Conservation (phyloP, 805 yeast species). For the Yarrowia keelungensis region DNA sequence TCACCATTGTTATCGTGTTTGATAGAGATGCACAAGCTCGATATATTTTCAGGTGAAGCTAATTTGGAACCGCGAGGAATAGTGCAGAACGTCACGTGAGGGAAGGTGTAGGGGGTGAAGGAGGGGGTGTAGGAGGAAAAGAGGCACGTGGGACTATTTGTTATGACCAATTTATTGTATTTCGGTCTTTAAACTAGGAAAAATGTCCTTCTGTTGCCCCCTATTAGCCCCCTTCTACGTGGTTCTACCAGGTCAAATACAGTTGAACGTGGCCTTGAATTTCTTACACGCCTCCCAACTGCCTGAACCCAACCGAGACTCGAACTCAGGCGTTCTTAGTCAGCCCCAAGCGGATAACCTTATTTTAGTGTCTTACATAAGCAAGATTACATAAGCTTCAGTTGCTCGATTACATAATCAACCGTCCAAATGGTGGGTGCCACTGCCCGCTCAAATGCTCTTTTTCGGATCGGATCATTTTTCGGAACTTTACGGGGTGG, state of each 20-base stretch:
- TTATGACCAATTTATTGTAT: not conserved
- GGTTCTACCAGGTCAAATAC: not conserved
- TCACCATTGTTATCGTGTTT: constrained; percentile 23
- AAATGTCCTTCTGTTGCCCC: no score
- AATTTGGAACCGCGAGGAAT: constrained; percentile 22
- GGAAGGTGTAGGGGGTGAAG: not conserved
- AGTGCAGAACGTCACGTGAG: constrained; percentile 18
- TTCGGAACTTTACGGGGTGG: no score
- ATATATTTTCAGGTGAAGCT: constrained; percentile 13
- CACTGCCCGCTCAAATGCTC: no score
- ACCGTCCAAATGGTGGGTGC: no score
- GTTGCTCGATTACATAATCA: no score
- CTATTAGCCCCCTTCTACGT: constrained; percentile 1
- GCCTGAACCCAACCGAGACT: not conserved
- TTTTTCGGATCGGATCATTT: no score
- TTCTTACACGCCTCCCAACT: not conserved
- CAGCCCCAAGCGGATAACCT: not conserved
- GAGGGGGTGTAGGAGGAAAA: not conserved
- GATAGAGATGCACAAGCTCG: constrained; percentile 5
- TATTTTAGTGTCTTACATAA: no score
- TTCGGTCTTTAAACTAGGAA: no score
- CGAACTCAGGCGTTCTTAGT: constrained; percentile 7
- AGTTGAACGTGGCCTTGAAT: constrained; percentile 9
- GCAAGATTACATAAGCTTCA: no score
- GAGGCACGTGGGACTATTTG: not conserved